These are phyloP conservation scores for Plasmodium gallinaceum DNA, from an alignment of 169 alveolate genomes.

Conservation along the genomic window DNA sequence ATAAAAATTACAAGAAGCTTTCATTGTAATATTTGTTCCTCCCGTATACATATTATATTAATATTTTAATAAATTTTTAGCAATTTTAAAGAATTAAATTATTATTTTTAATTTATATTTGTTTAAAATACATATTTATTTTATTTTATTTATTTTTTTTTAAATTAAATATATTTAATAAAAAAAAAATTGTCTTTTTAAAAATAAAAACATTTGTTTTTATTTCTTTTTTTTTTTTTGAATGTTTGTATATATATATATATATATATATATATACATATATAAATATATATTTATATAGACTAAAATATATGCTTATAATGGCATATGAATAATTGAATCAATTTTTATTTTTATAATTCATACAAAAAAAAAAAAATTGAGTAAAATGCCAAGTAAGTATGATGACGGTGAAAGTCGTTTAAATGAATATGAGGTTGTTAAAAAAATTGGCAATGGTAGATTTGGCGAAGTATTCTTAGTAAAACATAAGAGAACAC, in stretches of 20 bases:
- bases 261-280: slow-evolving; percentile 7
- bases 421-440: slow-evolving; percentile 87
- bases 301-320: slow-evolving; percentile 8
- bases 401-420: slow-evolving; percentile 83
- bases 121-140: slow-evolving; percentile 2
- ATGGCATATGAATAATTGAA: slow-evolving; percentile 7
- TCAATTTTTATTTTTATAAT: background rate
- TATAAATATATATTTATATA: background rate
- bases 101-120: background rate
- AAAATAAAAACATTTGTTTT: slow-evolving; percentile 10
- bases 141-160: slow-evolving; percentile 7
- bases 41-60: slow-evolving; percentile 10
- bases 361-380: slow-evolving; percentile 3
- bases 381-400: slow-evolving; percentile 56
- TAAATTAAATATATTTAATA: background rate
- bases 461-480: slow-evolving; percentile 93
- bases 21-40: background rate
- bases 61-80: background rate
- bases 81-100: background rate
- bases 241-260: background rate
- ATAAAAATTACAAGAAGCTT: background rate
- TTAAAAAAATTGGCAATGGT: slow-evolving; percentile 91
- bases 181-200: slow-evolving; percentile 27
- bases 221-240: background rate
- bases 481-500: slow-evolving; percentile 89